Evolutionary conservation across 495 filamentous ascomycete genomes (phyloP), one percentile per base, ranked within the genome.

Genomic region (Xylaria longipes): DNA sequence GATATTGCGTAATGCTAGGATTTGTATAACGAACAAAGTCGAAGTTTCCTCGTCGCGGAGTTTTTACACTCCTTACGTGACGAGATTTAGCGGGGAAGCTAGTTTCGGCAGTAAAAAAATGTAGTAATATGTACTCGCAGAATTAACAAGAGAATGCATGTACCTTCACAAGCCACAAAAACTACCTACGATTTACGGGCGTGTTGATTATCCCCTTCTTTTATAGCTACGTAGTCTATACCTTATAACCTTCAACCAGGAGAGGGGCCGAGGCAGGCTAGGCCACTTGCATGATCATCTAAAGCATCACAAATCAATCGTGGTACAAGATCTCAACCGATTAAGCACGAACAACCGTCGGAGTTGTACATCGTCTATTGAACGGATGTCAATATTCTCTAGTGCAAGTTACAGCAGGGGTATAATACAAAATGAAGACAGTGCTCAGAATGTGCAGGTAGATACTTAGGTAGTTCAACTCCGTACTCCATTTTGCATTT

Each of bases 1-100:
- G 77, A 81, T 57, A 73, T 74, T 12, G 78, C 75, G 43, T 81
- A 77, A 71, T 54, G 22, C n/a, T 14, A 6, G 37, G 6, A 62
- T 15, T 62, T 25, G 33, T 25, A 43, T 22, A 37, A 37, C 5
- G 63, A 9, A 52, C 9, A 29, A 37, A 37, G 9, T 20, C 25
- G 29, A 22, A 45, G 31, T 57, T 39, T 35, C 31, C 12, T 7
- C 37, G 43, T 43, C n/a, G n/a, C 29, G 31, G 48, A n/a, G n/a
- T n/a, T n/a, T 3, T 68, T 22, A 33, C n/a, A 27, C 35, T 54
- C 29, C 12, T 12, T 37, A 14, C 1, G 22, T n/a, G 45, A 27
- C 41, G 22, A 33, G 33, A 54, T 25, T 29, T 6, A 1, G 45
- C 63, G 45, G 35, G 27, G 7, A 17, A 58, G n/a, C 22, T 62